Conservation (phyloP, 257 asterid species). For the Ballota nigra region DNA sequence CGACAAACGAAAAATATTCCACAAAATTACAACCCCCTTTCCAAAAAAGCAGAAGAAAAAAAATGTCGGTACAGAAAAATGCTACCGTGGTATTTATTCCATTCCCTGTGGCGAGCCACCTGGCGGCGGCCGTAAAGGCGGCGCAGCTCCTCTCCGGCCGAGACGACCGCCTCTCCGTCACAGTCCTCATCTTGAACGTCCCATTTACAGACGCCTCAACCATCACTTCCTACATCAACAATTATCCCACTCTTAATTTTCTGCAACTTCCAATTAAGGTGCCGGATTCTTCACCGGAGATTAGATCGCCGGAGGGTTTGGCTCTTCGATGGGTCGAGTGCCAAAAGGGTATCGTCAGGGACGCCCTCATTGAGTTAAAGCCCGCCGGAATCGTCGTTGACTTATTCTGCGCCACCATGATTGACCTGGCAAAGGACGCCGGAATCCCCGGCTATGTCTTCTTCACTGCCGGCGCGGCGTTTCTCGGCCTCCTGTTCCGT, state of each 20-base stretch:
- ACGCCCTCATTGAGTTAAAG: constrained; percentile 10
- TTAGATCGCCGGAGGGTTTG: not conserved
- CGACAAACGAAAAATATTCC: too few species aligned
- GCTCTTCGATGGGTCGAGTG: constrained; percentile 1
- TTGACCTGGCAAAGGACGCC: constrained; percentile 53
- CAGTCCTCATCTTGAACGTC: constrained; percentile 33
- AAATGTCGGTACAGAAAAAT: not conserved
- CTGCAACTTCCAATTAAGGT: constrained; percentile 5
- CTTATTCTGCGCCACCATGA: constrained; percentile 29
- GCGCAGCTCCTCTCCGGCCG: constrained; percentile 35
- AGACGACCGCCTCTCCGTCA: constrained; percentile 35
- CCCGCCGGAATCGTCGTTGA: constrained; percentile 38
- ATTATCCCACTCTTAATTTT: constrained; percentile 24
- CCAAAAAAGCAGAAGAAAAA: not conserved
- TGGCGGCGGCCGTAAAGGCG: constrained; percentile 25
- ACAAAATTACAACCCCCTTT: too few species aligned
- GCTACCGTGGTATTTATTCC: constrained; percentile 36
- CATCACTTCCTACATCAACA: constrained; percentile 20
- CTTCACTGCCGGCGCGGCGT: constrained; percentile 42
- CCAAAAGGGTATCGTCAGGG: constrained; percentile 26
- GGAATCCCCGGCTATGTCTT: constrained; percentile 39
- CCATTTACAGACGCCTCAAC: constrained; percentile 16
- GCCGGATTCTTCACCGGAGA: not conserved
- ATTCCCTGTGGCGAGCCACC: constrained; percentile 38
- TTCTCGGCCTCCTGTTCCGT: constrained; percentile 33